Percentiles rank a stretch among this genome's conserved stretches.
Evolutionary conservation across 805 yeast species (phyloP).

Genomic region (Spathaspora arborariae): DNA sequence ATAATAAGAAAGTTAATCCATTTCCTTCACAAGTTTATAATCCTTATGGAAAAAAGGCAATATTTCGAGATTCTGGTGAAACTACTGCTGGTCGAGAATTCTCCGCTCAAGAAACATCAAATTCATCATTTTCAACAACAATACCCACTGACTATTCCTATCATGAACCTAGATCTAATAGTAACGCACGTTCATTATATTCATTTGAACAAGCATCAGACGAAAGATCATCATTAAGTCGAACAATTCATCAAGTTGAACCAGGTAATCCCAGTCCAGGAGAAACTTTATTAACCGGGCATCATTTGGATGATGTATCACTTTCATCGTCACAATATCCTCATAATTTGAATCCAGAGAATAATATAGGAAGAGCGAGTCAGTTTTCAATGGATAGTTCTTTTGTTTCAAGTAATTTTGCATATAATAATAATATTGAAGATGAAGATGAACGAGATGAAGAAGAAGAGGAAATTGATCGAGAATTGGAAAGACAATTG

Average conservation of each 20-base stretch:
- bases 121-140: background rate
- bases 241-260: background rate
- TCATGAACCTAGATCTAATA: background rate
- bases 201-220: background rate
- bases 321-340: background rate
- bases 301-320: background rate
- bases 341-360: background rate
- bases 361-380: slow-evolving; percentile 12
- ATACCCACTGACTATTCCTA: background rate
- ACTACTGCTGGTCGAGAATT: background rate
- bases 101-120: background rate
- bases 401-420: slow-evolving; percentile 33
- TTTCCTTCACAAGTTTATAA: background rate
- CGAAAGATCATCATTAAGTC: background rate
- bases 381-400: slow-evolving; percentile 41
- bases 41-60: background rate
- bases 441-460: slow-evolving; percentile 10
- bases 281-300: background rate
- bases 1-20: too few relatives aligned
- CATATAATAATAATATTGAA: background rate
- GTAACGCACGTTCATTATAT: background rate
- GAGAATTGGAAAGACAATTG: slow-evolving; percentile 37
- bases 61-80: background rate
- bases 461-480: slow-evolving; percentile 33
- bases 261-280: background rate